phyloP scores from a whole-genome alignment of 2,329 filamentous ascomycete genomes.

The Talaromyces albobiverticillius region DNA sequence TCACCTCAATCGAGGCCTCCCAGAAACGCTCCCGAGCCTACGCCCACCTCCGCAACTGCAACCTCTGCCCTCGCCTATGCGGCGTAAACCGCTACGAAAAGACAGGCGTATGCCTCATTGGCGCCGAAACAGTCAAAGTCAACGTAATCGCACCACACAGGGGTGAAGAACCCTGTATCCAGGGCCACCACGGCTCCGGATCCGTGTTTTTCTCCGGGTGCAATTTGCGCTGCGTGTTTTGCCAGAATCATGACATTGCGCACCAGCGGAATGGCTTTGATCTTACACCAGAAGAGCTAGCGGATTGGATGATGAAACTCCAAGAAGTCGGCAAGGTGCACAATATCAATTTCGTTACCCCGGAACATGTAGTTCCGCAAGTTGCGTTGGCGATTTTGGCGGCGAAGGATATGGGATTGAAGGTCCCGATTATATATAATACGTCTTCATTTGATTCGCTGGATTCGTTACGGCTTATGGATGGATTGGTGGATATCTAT shows the following conservation, averaged over 20 bases:
- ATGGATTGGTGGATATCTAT: conserved; percentile 81
- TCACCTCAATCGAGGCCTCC: conserved; percentile 66
- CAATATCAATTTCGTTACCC: conserved; percentile 85
- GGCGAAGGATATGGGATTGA: conserved; percentile 67
- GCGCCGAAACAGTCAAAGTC: conserved; percentile 69
- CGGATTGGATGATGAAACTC: conserved; percentile 78
- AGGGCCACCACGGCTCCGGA: conserved; percentile 76
- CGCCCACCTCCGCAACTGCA: conserved; percentile 73
- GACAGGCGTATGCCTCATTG: conserved; percentile 75
- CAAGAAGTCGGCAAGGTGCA: conserved; percentile 78
- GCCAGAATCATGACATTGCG: conserved; percentile 80
- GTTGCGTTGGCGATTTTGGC: conserved; percentile 73
- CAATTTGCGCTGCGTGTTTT: conserved; percentile 70
- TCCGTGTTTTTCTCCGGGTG: conserved; percentile 79
- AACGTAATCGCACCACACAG: conserved; percentile 85
- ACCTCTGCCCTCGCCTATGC: conserved; percentile 74
- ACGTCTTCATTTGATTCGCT: conserved; percentile 77
- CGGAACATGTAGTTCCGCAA: conserved; percentile 83
- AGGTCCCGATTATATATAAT: conserved; percentile 77
- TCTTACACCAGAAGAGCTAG: conserved; percentile 73
- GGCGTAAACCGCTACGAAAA: conserved; percentile 77
- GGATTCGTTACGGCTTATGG: conserved; percentile 67
- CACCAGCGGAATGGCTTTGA: conserved; percentile 80
- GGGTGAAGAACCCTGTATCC: conserved; percentile 79
- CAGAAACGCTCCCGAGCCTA: conserved; percentile 73